Percentiles rank a stretch among this genome's conserved stretches.
phyloP scores from a whole-genome alignment of 2,329 filamentous ascomycete genomes.

The Neofusicoccum umdonicola region DNA sequence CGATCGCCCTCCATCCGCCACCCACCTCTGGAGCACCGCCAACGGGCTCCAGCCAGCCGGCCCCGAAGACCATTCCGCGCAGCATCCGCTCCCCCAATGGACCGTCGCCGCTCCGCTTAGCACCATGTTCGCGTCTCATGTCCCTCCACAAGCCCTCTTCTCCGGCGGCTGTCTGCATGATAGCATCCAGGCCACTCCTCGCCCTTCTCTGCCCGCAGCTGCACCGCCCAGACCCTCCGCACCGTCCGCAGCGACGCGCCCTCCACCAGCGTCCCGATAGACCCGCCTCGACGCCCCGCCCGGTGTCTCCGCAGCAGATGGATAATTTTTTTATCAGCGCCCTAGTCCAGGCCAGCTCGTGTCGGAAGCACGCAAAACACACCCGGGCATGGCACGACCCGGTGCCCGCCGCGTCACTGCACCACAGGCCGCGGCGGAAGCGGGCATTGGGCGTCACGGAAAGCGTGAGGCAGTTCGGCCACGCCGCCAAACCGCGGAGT shows the following conservation, averaged over 20 bases:
- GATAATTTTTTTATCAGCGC: conserved; percentile 55
- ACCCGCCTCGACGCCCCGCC: conserved; percentile 16
- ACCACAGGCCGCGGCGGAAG: conserved; percentile 25
- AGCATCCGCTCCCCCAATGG: conserved; percentile 5
- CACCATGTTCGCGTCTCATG: conserved; percentile 65
- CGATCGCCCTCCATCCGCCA: background rate
- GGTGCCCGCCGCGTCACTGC: conserved; percentile 8
- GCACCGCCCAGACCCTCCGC: background rate
- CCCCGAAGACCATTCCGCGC: background rate
- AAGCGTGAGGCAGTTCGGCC: conserved; percentile 19
- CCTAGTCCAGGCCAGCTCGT: conserved; percentile 53
- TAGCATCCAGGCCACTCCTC: conserved; percentile 34
- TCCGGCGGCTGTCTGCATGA: conserved; percentile 51
- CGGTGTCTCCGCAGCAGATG: conserved; percentile 38
- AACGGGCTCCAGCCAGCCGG: background rate
- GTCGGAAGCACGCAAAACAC: conserved; percentile 47
- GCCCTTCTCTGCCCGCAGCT: conserved; percentile 32
- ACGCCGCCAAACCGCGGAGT: background rate
- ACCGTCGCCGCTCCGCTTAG: conserved; percentile 24
- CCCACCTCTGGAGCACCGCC: conserved; percentile 1
- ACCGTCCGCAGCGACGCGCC: conserved; percentile 16
- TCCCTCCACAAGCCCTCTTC: conserved; percentile 56
- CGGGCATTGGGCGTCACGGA: conserved; percentile 17
- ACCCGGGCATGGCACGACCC: conserved; percentile 23
- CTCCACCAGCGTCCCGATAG: conserved; percentile 23